Conservation (phyloP, 163 green algal species). For the Volvox carteri region DNA sequence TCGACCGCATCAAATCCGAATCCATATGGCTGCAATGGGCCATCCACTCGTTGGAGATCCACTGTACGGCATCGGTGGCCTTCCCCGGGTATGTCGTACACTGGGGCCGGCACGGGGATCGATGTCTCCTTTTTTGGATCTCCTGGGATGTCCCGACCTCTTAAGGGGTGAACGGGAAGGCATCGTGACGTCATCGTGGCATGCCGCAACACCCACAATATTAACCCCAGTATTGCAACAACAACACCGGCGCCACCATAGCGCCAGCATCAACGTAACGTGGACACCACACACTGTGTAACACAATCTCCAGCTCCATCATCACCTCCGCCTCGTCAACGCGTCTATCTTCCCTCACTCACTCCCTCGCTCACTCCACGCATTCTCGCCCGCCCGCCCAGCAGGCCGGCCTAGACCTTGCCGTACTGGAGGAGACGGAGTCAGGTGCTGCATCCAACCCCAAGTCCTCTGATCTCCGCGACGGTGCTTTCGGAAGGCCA, state of each 20-base stretch:
- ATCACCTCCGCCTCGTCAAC: not conserved
- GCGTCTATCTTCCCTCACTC: not conserved
- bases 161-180: too few relatives aligned
- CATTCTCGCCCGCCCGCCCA: not conserved
- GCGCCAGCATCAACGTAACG: not conserved
- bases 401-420: not conserved
- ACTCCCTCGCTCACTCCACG: not conserved
- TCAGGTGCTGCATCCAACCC: too few relatives aligned
- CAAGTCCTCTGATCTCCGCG: not conserved
- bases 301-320: not conserved
- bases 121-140: not conserved
- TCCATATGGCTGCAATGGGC: slow-evolving; percentile 72
- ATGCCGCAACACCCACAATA: not conserved
- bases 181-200: not conserved
- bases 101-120: not conserved
- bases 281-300: too few relatives aligned
- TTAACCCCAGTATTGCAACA: not conserved
- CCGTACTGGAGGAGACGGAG: not conserved
- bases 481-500: slow-evolving; percentile 4
- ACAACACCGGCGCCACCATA: not conserved
- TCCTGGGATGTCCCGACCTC: too few relatives aligned
- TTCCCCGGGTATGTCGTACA: slow-evolving; percentile 15
- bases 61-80: slow-evolving; percentile 67
- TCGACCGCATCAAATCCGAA: slow-evolving; percentile 75
- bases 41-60: slow-evolving; percentile 74